Percentiles rank a stretch among this genome's conserved stretches.
Evolutionary conservation across 495 filamentous ascomycete genomes (phyloP).

Genomic region (Penicillium steckii): DNA sequence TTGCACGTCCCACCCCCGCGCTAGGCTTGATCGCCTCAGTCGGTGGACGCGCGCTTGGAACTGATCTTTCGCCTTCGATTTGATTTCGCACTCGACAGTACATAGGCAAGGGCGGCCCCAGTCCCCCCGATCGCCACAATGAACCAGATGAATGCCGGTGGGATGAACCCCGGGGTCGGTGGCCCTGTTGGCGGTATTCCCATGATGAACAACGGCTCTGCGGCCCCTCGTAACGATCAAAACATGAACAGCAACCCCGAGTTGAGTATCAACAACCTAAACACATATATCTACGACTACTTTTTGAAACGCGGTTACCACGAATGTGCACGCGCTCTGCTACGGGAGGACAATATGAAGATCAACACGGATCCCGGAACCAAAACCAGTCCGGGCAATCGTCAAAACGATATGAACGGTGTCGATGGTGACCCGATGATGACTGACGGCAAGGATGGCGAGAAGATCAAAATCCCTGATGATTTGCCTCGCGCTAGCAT

Average conservation of each 20-base stretch:
- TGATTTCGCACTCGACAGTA: conserved; percentile 22
- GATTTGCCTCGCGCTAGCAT: conserved; percentile 77
- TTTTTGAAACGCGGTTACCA: conserved; percentile 80
- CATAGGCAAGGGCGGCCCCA: conserved; percentile 39
- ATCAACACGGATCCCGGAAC: conserved; percentile 59
- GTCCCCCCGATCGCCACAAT: conserved; percentile 49
- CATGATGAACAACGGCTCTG: conserved; percentile 70
- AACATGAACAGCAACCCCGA: conserved; percentile 44
- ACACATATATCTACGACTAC: conserved; percentile 98
- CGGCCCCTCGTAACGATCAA: conserved; percentile 46
- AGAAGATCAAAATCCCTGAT: conserved; percentile 68
- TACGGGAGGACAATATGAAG: conserved; percentile 49
- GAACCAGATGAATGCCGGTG: conserved; percentile 71
- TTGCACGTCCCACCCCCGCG: conserved; percentile 28
- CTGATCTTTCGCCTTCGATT: conserved; percentile 15
- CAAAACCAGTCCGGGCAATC: conserved; percentile 56
- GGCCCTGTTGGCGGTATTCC: conserved; percentile 65
- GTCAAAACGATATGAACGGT: conserved; percentile 70
- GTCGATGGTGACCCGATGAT: conserved; percentile 86
- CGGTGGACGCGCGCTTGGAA: conserved; percentile 41
- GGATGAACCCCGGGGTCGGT: conserved; percentile 60
- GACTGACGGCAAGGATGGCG: conserved; percentile 72
- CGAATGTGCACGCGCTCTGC: conserved; percentile 72
- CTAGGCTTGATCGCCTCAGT: conserved; percentile 34
- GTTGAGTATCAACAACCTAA: conserved; percentile 76